Evolutionary conservation across 1,284 basidiomycete species (phyloP), one percentile per base, ranked within the genome.

Genomic region (Apiotrichum porosum): DNA sequence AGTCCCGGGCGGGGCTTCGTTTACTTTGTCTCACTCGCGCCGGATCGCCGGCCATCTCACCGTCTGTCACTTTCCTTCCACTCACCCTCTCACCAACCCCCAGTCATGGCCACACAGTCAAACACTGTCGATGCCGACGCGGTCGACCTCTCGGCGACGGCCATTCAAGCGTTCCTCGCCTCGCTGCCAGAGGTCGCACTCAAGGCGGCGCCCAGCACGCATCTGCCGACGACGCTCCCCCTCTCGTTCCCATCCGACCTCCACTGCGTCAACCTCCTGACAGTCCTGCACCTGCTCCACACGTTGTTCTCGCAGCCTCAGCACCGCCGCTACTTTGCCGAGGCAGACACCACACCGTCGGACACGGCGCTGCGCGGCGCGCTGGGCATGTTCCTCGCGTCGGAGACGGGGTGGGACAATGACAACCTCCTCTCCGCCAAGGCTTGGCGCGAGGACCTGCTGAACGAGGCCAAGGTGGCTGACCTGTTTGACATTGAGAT

Each of bases 201-300:
- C 21, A 26, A 44, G 4, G n/a, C 42, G 2, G 49, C 59, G 2
- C 51, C 58, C 2, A 44, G 50, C n/a, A 52, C 61, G 1, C 50
- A 63, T 43, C 57, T 65, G 10, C 65, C 65, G 6, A 57, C 52
- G 13, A 43, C 49, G 14, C 52, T 68, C 4, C 65, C 65, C 5
- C 56, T 68, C 6, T 49, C 63, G 14, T 63, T 65, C 51, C 64
- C 65, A 0, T 45, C 64, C 18, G 50, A 55, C 14, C 43, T 62
- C 4, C 65, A 68, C 44, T 40, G 49, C 15, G 42, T 62, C 61
- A 68, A 68, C 57, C 41, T 61, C 28, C 53, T 66, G 24, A 43
- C 57, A 15, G 47, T 52, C 14, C 52, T 66, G 17, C 63, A 66
- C 42, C 45, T 66, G 17, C 38, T 61, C 10, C 23, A 50, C 39